Evolutionary conservation across 306 rosid species (phyloP).

Genomic region (Prunus dulcis): DNA sequence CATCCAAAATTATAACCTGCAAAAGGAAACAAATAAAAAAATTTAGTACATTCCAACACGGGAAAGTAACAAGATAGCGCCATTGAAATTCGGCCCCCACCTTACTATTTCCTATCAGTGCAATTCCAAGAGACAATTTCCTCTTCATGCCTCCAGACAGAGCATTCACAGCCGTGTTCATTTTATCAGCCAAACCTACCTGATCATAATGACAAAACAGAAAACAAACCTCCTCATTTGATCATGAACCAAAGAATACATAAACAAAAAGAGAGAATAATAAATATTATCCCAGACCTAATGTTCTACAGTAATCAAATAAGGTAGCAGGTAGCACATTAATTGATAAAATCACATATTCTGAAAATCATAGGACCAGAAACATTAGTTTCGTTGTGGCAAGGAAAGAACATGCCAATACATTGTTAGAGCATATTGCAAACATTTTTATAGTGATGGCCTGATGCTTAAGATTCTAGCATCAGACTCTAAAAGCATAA

Average conservation of each 20-base stretch:
- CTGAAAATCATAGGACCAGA: background rate
- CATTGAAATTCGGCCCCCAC: conserved; percentile 35
- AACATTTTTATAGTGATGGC: background rate
- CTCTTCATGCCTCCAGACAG: conserved; percentile 99
- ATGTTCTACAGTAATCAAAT: background rate
- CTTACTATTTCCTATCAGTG: conserved; percentile 91
- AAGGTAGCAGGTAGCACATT: background rate
- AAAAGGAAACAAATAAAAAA: conserved; percentile 16
- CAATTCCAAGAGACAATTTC: conserved; percentile 96
- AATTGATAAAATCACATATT: background rate
- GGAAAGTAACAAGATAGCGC: conserved; percentile 13
- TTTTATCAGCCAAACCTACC: conserved; percentile 97
- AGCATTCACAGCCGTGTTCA: conserved; percentile 61
- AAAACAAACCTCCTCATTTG: conserved; percentile 9
- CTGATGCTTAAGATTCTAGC: background rate
- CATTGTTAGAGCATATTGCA: background rate
- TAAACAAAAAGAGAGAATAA: background rate
- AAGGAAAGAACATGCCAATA: background rate
- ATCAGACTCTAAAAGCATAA: background rate
- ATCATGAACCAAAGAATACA: background rate
- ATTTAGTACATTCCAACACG: conserved; percentile 13
- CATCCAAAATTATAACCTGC: conserved; percentile 92
- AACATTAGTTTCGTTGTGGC: background rate
- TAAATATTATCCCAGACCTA: background rate
- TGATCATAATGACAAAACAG: conserved; percentile 35